phyloP scores from a whole-genome alignment of 441 rosid genomes.

The Sinapis alba region DNA sequence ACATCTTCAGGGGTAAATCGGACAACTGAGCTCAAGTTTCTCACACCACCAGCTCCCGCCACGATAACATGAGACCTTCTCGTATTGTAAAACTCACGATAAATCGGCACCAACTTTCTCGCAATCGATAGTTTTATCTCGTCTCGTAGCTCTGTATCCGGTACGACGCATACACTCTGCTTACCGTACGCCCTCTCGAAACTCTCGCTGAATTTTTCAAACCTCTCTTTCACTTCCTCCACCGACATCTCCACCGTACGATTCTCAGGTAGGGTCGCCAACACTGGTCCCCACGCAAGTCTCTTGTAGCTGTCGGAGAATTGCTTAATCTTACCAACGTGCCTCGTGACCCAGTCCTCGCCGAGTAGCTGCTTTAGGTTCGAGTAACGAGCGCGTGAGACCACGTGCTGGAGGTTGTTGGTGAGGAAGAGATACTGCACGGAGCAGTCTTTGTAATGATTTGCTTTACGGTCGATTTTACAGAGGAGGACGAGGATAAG shows the following conservation, averaged over 20 bases:
- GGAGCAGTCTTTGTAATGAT: constrained; percentile 61
- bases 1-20: constrained; percentile 69
- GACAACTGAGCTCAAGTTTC: constrained; percentile 31
- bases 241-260: constrained; percentile 38
- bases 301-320: constrained; percentile 61
- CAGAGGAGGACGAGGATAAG: constrained; percentile 68
- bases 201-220: constrained; percentile 53
- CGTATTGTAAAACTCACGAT: constrained; percentile 61
- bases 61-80: constrained; percentile 33
- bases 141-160: constrained; percentile 57
- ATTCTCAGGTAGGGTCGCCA: constrained; percentile 44
- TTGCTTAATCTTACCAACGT: constrained; percentile 56
- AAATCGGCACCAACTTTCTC: constrained; percentile 50
- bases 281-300: constrained; percentile 67
- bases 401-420: constrained; percentile 70
- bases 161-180: constrained; percentile 48
- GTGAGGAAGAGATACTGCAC: constrained; percentile 69
- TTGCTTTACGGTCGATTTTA: constrained; percentile 73
- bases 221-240: constrained; percentile 50
- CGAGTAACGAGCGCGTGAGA: constrained; percentile 56
- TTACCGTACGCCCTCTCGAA: constrained; percentile 57
- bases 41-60: constrained; percentile 31
- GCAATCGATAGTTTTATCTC: constrained; percentile 55
- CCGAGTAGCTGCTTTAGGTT: constrained; percentile 68
- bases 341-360: constrained; percentile 68